phyloP scores from a whole-genome alignment of 768 basidiomycete species.

The Mycena floridula region DNA sequence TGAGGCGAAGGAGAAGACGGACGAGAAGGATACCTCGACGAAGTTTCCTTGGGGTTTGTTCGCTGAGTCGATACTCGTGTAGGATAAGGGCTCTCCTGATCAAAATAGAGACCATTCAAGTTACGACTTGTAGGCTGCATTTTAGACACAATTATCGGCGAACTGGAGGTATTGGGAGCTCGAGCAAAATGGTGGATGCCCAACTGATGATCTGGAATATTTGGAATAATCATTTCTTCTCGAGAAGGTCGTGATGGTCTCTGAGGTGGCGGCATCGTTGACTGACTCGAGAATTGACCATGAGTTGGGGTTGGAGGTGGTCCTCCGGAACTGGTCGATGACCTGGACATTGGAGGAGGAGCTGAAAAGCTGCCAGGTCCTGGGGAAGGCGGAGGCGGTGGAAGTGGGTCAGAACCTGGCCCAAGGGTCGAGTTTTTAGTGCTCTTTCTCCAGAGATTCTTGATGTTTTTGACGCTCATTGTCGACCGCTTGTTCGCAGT shows the following conservation, averaged over 20 bases:
- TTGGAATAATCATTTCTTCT: constrained; percentile 16
- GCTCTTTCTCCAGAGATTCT: constrained; percentile 75
- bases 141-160: constrained; percentile 35
- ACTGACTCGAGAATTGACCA: not conserved
- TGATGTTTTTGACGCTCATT: constrained; percentile 69
- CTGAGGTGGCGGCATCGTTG: constrained; percentile 7
- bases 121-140: constrained; percentile 29
- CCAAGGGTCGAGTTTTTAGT: constrained; percentile 39
- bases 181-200: constrained; percentile 1
- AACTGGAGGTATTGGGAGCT: constrained; percentile 8
- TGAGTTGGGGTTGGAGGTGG: not conserved
- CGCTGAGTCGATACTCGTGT: no score
- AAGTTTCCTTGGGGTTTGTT: no score
- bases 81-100: constrained; percentile 72
- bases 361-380: no score
- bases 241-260: constrained; percentile 15
- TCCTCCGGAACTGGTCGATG: not conserved
- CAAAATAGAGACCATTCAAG: constrained; percentile 53
- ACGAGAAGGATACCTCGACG: not conserved
- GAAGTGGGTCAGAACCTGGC: not conserved
- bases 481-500: constrained; percentile 38
- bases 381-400: constrained; percentile 18
- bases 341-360: not conserved
- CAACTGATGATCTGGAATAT: constrained; percentile 11
- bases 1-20: not conserved